Conservation (phyloP, 139 green algal genomes). For the Micractinium sp. region DNA sequence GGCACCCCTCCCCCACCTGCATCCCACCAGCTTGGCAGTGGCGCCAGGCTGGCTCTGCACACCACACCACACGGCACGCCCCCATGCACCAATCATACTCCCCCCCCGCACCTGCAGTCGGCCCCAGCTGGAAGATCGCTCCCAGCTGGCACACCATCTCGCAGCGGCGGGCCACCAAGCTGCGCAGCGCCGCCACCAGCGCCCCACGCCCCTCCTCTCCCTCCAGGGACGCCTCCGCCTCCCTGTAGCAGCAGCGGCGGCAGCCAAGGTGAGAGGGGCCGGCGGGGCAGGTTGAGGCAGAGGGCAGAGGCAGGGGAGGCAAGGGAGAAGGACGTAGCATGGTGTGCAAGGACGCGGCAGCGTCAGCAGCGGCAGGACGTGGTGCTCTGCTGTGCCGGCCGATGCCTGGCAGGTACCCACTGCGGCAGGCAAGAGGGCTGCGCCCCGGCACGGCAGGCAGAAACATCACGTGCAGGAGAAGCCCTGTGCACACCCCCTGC, state of each 20-base stretch:
- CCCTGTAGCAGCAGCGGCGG: slow-evolving; percentile 1
- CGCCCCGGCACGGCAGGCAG: too few relatives aligned
- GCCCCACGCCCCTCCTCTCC: slow-evolving; percentile 47
- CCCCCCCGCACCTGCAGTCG: not conserved
- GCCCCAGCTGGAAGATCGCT: slow-evolving; percentile 45
- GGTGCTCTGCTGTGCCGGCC: too few relatives aligned
- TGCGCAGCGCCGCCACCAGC: slow-evolving; percentile 35
- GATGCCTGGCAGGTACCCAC: too few relatives aligned
- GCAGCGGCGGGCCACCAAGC: slow-evolving; percentile 57
- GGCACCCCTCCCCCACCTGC: slow-evolving; percentile 21
- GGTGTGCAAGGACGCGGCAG: not conserved
- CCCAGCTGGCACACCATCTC: slow-evolving; percentile 54
- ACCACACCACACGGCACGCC: not conserved
- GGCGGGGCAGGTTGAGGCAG: not conserved
- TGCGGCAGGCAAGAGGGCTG: too few relatives aligned
- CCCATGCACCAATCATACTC: not conserved
- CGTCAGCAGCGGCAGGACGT: not conserved
- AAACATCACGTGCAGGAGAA: too few relatives aligned
- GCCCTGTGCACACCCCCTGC: too few relatives aligned
- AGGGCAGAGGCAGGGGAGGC: too few relatives aligned
- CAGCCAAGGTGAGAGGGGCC: not conserved
- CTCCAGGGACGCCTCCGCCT: slow-evolving; percentile 25
- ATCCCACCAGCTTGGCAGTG: not conserved
- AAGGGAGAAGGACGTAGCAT: too few relatives aligned
- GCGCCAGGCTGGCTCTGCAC: not conserved